Evolutionary conservation across 1,284 basidiomycete species (phyloP).

Genomic region (Moniliophthora roreri): DNA sequence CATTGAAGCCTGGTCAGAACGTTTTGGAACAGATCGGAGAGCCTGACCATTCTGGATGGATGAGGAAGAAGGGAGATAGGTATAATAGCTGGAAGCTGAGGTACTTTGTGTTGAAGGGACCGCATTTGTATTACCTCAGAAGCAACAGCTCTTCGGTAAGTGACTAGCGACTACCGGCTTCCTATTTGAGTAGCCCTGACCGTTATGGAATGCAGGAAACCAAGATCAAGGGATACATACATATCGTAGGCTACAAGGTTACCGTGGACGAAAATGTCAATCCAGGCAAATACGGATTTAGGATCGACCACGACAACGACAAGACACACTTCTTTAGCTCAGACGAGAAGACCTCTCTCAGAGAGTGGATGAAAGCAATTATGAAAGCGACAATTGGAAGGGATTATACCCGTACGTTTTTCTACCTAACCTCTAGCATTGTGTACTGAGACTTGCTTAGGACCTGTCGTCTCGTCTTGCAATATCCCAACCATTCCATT

Average conservation of each 20-base stretch:
- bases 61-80: constrained; percentile 93
- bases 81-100: constrained; percentile 94
- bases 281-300: constrained; percentile 94
- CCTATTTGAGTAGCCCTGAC: background rate
- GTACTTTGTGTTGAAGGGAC: constrained; percentile 94
- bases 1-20: constrained; percentile 62
- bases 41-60: constrained; percentile 89
- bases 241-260: constrained; percentile 91
- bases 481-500: constrained; percentile 97
- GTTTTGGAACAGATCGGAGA: constrained; percentile 88
- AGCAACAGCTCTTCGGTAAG: constrained; percentile 69
- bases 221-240: constrained; percentile 94
- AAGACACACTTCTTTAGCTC: constrained; percentile 92
- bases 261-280: constrained; percentile 91
- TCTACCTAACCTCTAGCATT: background rate
- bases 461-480: constrained; percentile 93
- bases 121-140: constrained; percentile 84
- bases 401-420: constrained; percentile 79
- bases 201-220: constrained; percentile 61
- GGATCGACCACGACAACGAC: constrained; percentile 88
- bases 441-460: constrained; percentile 37
- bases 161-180: constrained; percentile 17
- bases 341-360: constrained; percentile 79
- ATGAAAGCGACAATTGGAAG: constrained; percentile 98
- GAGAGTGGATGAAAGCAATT: constrained; percentile 99